A percentile compares a stretch with the other conserved stretches of the same genome.
Conservation (phyloP, 1,139 yeast species). For the Zygosaccharomyces pseudobailii region DNA sequence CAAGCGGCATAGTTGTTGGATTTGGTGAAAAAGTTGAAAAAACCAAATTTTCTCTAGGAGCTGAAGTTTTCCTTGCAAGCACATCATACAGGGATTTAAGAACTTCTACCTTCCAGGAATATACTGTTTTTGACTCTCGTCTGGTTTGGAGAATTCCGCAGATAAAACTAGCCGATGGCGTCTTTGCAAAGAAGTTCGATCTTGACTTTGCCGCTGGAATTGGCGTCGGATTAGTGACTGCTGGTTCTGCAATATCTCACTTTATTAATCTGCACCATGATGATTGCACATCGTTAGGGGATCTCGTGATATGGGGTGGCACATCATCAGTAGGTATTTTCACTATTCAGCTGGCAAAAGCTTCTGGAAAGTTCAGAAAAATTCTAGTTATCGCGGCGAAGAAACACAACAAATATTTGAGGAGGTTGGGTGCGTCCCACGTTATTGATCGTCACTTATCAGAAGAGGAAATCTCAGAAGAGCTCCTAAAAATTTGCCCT, state of each 20-base stretch:
- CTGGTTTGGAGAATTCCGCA: constrained; percentile 42
- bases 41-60: constrained; percentile 30
- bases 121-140: constrained; percentile 42
- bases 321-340: constrained; percentile 45
- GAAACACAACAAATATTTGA: constrained; percentile 36
- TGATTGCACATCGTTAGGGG: constrained; percentile 6
- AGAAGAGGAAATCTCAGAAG: constrained; percentile 26
- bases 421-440: constrained; percentile 39
- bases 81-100: constrained; percentile 45
- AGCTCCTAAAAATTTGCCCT: constrained; percentile 20
- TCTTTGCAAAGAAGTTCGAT: constrained; percentile 4
- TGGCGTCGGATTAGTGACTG: constrained; percentile 47
- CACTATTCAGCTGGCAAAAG: constrained; percentile 41
- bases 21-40: constrained; percentile 35
- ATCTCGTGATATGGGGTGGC: constrained; percentile 44
- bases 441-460: constrained; percentile 38
- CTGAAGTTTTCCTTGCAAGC: constrained; percentile 41
- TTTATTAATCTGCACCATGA: constrained; percentile 22
- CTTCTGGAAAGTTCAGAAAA: constrained; percentile 35
- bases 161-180: constrained; percentile 22
- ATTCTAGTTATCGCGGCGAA: constrained; percentile 42
- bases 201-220: constrained; percentile 42
- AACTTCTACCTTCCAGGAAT: constrained; percentile 47
- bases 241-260: constrained; percentile 40
- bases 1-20: constrained; percentile 40